Base-by-base conservation (phyloP, 768 basidiomycete genomes). In the Cyclocybe cylindracea region DNA sequence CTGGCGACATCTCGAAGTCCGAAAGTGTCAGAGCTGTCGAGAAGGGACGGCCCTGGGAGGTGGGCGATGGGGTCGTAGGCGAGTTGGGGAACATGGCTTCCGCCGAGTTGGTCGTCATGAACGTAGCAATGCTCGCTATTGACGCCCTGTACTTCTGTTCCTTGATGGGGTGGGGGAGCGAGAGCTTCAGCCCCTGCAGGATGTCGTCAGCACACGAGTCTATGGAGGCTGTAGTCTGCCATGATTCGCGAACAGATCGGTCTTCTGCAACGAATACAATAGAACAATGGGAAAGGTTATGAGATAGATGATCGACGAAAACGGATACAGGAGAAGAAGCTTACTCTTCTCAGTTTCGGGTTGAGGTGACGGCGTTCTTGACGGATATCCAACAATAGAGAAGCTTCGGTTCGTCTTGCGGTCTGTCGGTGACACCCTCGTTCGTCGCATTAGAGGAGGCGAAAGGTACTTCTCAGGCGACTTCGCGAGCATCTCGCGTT, bases 91-190 rank as follows among this genome's bases (percentile, higher is more conserved):
- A 78, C 49, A 85, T 71, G 43, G 80, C 85, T 29, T 87, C 82
- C 1, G 78, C 77, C 4, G 85, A 85, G 37, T 72, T 68, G 33
- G 78, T 78, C 0, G 84, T 83, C 71, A 80, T 71, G 52, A 84
- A 66, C 0, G 85, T 84, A 24, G 78, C 76, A 44, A 86, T 66
- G 56, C 83, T 86, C 41, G 73, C 75, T 45, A 78, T 68, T 4
- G 84, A 85, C 29, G 61, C 61, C 19, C 77, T 74, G 46, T 61
- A 60, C 19, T 66, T 60, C 44, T 67, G 53, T 53, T 75, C 68
- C 50, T 68, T 65, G 53, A 67, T 60, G 53, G 74, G 55, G 41
- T 62, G 50, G 3, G 76, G 72, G 11, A 78, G 57, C 7, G 59
- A 57, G 10, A 78, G 49, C 19, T 69, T 60, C 9, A 80, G 67